Evolutionary conservation across 331 rosid species (phyloP), one percentile per base, ranked within the genome.

Genomic region (Malus hybrid): DNA sequence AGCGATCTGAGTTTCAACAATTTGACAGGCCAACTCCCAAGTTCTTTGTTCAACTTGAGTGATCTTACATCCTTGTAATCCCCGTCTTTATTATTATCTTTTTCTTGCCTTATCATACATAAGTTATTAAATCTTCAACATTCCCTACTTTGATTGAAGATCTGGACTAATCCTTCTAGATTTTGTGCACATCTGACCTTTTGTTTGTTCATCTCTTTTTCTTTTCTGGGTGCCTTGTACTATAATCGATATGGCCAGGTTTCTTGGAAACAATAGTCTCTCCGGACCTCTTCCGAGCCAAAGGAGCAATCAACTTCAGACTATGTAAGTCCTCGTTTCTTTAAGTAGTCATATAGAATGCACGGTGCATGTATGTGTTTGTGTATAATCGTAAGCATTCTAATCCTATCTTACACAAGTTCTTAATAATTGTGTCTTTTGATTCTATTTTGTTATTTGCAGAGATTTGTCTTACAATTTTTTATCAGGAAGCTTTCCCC

Each of bases 1-100:
- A 92, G 97, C 88, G 92, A 92, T 82, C 78, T 92, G 73, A 87
- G 97, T 83, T 90, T 90, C 88, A 92, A 92, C 75, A 85, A 79
- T 76, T 74, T 92, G 60, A 71, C 66, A 0, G 96, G 96, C 36
- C 83, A 74, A 64, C 83, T 88, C 63, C 87, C 86, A 4, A 67
- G 42, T 73, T 79, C 90, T 20, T 80, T 92, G 76, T 92, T 88
- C 90, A 82, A 69, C 71, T 48, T 83, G 93, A 83, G 69, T 19
- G 70, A 66, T 6, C 96, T 92, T 22, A 0, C 72, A 8, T 18
- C 14, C 82, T 79, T 92, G 97, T 92, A 92, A 50, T 10, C 34
- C 7, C n/a, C 1, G 1, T 3, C 7, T 5, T 59, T 22, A 22
- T 10, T 59, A 20, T 59, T 10, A 10, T 10, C 0, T 59, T 59